Base-by-base conservation (phyloP, 345 rosid genomes). In the Syzygium aromaticum region DNA sequence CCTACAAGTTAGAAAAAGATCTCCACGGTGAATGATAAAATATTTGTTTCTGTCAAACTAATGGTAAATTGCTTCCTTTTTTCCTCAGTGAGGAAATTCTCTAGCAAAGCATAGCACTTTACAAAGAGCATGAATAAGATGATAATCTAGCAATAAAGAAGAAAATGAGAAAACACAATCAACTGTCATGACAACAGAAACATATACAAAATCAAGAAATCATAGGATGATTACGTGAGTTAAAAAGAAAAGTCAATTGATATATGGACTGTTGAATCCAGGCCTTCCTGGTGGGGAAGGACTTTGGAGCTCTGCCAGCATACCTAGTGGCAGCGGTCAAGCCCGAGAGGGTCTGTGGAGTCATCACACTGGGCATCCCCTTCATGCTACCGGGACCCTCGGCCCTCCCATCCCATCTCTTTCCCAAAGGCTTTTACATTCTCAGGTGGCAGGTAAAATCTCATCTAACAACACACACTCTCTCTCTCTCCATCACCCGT, bases 271-370 rank as follows among this genome's bases (percentile, higher is more conserved):
- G 25, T 25, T 54, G 83, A 85, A 13, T 22, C 33, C 90, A 93
- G 94, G 93, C 84, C 82, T 90, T 88, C 86, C 64, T 91, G 1
- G 88, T 91, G 33, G 93, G 89, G 46, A 93, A 91, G 91, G 94
- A 91, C 89, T 90, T 89, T 40, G 92, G 94, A 52, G 93, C 88
- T 21, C 8, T 93, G 14, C 85, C 88, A 13, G 91, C 86, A 51
- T 87, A 87, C 85, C 54, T 91, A 40, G 49, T 90, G 8, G 90
- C 90, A 0, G 86, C 82, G 6, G 19, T 88, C 28, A 87, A 88
- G 88, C 93, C 93, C 4, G 89, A 89, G 10, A 90, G 85, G 88
- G 91, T 91, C 78, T 49, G 86, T 40, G 92, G 89, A 6, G 63
- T 91, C 38, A 54, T 89, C 38, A 91, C 94, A 11, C 22, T 93